Evolutionary conservation across 2,329 filamentous ascomycete species (phyloP).

Genomic region (Hymenoscyphus occultus): DNA sequence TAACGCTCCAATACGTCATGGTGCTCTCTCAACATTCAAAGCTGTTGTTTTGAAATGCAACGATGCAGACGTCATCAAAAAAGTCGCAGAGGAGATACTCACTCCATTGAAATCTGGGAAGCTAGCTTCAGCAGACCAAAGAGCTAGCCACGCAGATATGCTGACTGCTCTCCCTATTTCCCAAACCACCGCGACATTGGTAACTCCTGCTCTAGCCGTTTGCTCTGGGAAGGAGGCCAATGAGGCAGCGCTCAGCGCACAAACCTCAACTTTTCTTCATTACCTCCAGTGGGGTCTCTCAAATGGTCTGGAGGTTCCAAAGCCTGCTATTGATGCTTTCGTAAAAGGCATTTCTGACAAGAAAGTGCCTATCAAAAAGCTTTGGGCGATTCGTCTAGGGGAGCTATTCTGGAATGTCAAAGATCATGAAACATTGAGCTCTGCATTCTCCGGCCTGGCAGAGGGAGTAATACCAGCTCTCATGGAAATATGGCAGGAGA

Average conservation of each 20-base stretch:
- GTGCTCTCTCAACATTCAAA: slow-evolving; percentile 71
- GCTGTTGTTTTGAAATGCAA: slow-evolving; percentile 61
- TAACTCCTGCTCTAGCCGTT: slow-evolving; percentile 63
- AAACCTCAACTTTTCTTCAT: slow-evolving; percentile 67
- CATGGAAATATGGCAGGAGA: slow-evolving; percentile 72
- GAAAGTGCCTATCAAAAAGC: slow-evolving; percentile 68
- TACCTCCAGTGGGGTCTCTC: slow-evolving; percentile 62
- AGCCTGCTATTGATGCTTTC: slow-evolving; percentile 66
- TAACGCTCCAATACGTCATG: slow-evolving; percentile 72
- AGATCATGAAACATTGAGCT: slow-evolving; percentile 45
- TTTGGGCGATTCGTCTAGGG: slow-evolving; percentile 76
- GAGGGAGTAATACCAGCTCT: slow-evolving; percentile 55
- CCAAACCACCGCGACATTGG: slow-evolving; percentile 59
- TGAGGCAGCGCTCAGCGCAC: slow-evolving; percentile 73
- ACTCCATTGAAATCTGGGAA: slow-evolving; percentile 80
- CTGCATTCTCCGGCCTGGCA: slow-evolving; percentile 49
- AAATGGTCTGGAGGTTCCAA: slow-evolving; percentile 60
- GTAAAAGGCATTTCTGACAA: slow-evolving; percentile 85
- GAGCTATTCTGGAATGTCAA: slow-evolving; percentile 62
- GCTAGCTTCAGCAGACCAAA: slow-evolving; percentile 79
- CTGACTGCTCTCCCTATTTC: slow-evolving; percentile 63
- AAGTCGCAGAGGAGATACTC: slow-evolving; percentile 74
- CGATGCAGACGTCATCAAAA: slow-evolving; percentile 57
- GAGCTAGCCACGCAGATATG: slow-evolving; percentile 78
- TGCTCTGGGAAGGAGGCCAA: slow-evolving; percentile 83